Conservation (phyloP, 305 asterid species). For the Euphrasia arctica region DNA sequence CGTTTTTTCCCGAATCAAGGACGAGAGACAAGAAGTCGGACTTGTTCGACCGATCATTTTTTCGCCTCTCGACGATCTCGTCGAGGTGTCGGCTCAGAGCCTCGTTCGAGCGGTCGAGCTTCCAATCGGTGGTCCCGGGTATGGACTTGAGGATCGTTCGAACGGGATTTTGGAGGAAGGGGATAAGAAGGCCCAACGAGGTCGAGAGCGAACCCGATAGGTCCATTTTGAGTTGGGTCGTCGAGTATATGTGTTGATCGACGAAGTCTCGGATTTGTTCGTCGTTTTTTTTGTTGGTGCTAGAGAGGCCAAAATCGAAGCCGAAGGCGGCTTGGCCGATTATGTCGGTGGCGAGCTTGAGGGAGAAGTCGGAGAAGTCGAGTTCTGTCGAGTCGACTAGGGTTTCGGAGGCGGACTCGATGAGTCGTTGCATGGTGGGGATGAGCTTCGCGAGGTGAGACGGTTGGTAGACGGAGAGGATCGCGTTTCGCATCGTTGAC, state of each 20-base stretch:
- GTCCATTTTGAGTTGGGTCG: conserved; percentile 95
- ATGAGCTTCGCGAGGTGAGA: conserved; percentile 80
- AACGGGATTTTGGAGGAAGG: conserved; percentile 82
- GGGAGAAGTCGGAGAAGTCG: conserved; percentile 73
- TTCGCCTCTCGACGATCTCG: conserved; percentile 57
- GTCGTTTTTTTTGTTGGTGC: conserved; percentile 35
- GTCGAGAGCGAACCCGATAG: conserved; percentile 87
- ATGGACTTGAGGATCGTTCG: conserved; percentile 81
- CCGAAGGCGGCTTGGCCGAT: conserved; percentile 95
- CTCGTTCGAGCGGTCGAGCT: conserved; percentile 62
- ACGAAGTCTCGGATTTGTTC: conserved; percentile 63
- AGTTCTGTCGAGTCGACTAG: conserved; percentile 50
- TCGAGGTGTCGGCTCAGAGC: conserved; percentile 52
- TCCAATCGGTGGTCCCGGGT: conserved; percentile 88
- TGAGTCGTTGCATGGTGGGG: conserved; percentile 82
- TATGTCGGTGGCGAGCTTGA: conserved; percentile 81
- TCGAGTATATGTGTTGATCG: conserved; percentile 85
- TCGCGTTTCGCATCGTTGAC: conserved; percentile 90
- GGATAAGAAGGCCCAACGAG: conserved; percentile 70
- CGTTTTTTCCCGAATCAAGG: conserved; percentile 57
- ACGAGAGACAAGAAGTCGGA: conserved; percentile 79
- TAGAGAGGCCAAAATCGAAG: conserved; percentile 82
- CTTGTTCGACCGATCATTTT: conserved; percentile 39
- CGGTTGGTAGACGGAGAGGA: conserved; percentile 86
- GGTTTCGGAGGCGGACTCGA: conserved; percentile 53